phyloP scores from a whole-genome alignment of 345 rosid species.

The Aethionema arabicum region DNA sequence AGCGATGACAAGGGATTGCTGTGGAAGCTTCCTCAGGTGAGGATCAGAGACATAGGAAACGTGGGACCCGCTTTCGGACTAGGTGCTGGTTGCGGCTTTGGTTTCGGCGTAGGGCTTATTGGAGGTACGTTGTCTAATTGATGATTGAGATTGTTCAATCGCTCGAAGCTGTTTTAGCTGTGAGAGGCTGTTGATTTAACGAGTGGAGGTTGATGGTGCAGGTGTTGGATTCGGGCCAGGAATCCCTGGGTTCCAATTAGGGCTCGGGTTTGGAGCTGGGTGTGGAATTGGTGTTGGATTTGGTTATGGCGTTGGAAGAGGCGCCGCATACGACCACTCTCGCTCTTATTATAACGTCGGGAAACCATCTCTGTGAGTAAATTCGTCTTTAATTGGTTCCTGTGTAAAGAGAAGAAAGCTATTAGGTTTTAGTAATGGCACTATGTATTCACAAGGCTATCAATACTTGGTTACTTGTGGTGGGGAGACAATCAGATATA shows the following conservation, averaged over 20 bases:
- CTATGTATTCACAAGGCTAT: not conserved
- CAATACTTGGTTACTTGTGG: not conserved
- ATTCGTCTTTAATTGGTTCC: not conserved
- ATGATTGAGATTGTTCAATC: not conserved
- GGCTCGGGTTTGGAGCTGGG: slow-evolving; percentile 77
- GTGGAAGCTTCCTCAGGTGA: slow-evolving; percentile 78
- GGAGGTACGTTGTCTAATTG: slow-evolving; percentile 54
- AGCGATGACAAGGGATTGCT: slow-evolving; percentile 53
- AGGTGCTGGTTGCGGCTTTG: slow-evolving; percentile 85
- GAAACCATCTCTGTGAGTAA: slow-evolving; percentile 39
- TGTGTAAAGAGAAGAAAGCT: too few species aligned
- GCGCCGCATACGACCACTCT: slow-evolving; percentile 61
- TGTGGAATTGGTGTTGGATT: slow-evolving; percentile 90
- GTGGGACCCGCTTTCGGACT: slow-evolving; percentile 82
- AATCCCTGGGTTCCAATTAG: slow-evolving; percentile 75
- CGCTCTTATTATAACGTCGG: slow-evolving; percentile 35
- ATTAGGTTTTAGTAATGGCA: not conserved
- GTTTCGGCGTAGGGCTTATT: slow-evolving; percentile 73
- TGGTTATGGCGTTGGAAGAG: slow-evolving; percentile 81
- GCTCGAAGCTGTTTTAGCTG: not conserved
- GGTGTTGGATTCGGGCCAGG: slow-evolving; percentile 90
- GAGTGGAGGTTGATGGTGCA: slow-evolving; percentile 23
- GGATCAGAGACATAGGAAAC: slow-evolving; percentile 61
- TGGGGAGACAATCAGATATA: too few species aligned
- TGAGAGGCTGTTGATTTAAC: not conserved